Base-by-base conservation (phyloP, 768 basidiomycete species). In the Leccinum fibrillosum region DNA sequence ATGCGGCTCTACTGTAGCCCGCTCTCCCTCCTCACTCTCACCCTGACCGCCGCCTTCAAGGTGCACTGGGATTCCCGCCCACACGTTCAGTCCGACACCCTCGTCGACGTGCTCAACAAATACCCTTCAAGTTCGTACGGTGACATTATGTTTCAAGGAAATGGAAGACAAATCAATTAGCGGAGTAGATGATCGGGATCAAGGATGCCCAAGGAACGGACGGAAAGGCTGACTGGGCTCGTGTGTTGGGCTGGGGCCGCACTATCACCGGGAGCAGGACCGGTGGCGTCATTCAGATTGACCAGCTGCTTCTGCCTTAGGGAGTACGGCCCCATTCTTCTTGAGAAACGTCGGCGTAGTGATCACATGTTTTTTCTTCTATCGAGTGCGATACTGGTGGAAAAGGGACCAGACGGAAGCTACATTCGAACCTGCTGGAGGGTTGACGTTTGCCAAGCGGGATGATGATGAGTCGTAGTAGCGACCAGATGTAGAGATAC, bases 201-300 rank as follows among this genome's bases (percentile, higher is more conserved):
- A 87, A 87, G 75, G 86, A 86, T 44, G 86, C 86, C 13, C 79
- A 86, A 19, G 87, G 86, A 26, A 85, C 84, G 32, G 75, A 86
- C 55, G 86, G 81, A 25, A 74, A 79, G 61, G 76, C 76, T 26
- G 85, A 90, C 69, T 86, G 82, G 80, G 84, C 85, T 26, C 80
- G 77, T 49, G 84, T 90, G 21, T 69, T 86, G 26, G 78, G 82
- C 49, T 90, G 87, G 86, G 92, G 89, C 42, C 85, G 90, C 48
- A 85, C 88, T 48, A 90, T 90, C 34, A 84, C 83, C 9, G 84
- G 83, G 11, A 77, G 79, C 12, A 85, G 89, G 35, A 86, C 83
- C 0, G 96, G 95, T 0, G 96, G 96, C 3, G 92, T 98, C 39
- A 81, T 98, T 58, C 82, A 88, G 72, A 89, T 98, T 59, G 92